A percentile compares a stretch with the other conserved stretches of the same genome.
Conservation (phyloP, 441 rosid genomes). For the Dalechampia spathulata region DNA sequence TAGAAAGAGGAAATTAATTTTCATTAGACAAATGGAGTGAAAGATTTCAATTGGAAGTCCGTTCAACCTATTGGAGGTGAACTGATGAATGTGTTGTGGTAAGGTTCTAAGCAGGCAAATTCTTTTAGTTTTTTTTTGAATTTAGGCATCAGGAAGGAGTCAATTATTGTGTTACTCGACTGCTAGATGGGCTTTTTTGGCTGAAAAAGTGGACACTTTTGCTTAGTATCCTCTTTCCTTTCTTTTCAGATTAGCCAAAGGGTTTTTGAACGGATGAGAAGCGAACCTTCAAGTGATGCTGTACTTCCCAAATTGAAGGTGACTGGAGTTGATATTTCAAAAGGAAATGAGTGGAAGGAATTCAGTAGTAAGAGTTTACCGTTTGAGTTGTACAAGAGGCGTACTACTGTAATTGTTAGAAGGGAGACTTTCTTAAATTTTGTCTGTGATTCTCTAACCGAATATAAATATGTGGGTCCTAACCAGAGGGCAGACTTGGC, state of each 20-base stretch:
- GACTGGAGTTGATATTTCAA: constrained; percentile 21
- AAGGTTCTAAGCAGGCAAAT: too few relatives aligned
- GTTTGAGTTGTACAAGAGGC: constrained; percentile 85
- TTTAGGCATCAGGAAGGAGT: too few relatives aligned
- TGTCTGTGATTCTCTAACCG: constrained; percentile 73
- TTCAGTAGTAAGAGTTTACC: constrained; percentile 42
- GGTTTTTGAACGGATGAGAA: constrained; percentile 68
- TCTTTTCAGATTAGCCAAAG: constrained; percentile 71
- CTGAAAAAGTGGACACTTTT: constrained; percentile 10
- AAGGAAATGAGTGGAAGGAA: constrained; percentile 23
- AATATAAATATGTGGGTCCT: constrained; percentile 90
- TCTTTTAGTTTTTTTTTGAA: neutral
- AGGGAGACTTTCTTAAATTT: constrained; percentile 68
- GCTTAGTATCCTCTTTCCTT: constrained; percentile 15
- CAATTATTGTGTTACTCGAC: too few relatives aligned
- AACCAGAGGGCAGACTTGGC: constrained; percentile 90
- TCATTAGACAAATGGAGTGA: too few relatives aligned
- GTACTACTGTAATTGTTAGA: constrained; percentile 69
- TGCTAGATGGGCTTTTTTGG: neutral
- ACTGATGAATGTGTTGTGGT: too few relatives aligned
- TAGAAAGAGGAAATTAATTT: too few relatives aligned
- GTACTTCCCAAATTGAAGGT: constrained; percentile 29
- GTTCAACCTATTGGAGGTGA: too few relatives aligned
- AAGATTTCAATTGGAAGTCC: too few relatives aligned
- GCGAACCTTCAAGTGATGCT: constrained; percentile 38